Evolutionary conservation across 352 stramenopile genomes (phyloP), one percentile per base, ranked within the genome.

Genomic region (Phytophthora kernoviae): DNA sequence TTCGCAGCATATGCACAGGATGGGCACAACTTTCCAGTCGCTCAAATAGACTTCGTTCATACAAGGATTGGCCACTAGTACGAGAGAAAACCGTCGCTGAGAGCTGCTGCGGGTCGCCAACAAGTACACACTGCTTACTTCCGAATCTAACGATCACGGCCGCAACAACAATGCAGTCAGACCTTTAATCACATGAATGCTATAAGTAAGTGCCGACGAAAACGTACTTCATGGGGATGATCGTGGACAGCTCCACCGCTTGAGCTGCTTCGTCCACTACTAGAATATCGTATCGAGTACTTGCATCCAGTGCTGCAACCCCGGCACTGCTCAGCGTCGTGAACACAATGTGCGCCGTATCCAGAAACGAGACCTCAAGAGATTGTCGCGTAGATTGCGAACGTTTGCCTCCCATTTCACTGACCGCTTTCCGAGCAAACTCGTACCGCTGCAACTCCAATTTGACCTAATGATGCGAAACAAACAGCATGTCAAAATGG

Each of bases 21-120:
- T 97, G 86, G 1, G 88, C 79, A 36, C 81, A 93, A 30, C 74
- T 88, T 67, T 97, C 91, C 30, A 98, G 65, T 26, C 93, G 87
- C 51, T 98, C 90, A 54, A 98, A 98, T 12, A 98, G 68, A 87
- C 87, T 96, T 20, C 93, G 82, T 41, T 97, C 88, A 57, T 97
- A 98, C 26, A 96, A 77, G 2, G 85, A 95, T 30, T 88, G 74
- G 0, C 76, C 80, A 22, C 86, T 92, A 10, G 85, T 90, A 42
- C 90, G 87, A 20, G 90, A 97, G 57, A 98, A 96, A 0, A 97
- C 88, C 0, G 93, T 98, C n/a, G 93, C 93, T 32, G 88, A 91
- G 15, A 98, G 75, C 57, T 98, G 93, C 62, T 98, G 91, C 0
- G 92, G 93, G 65, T 98, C 93, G 18, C 93, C 93, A 2, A 98